Evolutionary conservation across 371 early-diverging fungal species (phyloP).

Genomic region (Mortierella sp.): DNA sequence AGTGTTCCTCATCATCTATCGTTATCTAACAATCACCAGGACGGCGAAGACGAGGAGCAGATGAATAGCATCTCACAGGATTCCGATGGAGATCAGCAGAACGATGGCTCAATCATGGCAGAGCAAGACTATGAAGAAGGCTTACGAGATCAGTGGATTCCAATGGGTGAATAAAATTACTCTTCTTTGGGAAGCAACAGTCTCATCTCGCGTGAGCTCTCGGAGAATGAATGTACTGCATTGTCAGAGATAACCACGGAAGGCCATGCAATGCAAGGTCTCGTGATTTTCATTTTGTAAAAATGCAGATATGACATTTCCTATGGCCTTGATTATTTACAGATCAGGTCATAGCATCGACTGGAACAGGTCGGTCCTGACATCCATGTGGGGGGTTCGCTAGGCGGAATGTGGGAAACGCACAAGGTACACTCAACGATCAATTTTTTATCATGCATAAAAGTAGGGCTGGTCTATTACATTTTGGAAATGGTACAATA

Average conservation of each 20-base stretch:
- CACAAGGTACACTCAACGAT: too few relatives aligned
- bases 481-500: too few relatives aligned
- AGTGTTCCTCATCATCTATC: constrained; percentile 16
- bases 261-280: neutral
- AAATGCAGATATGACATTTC: neutral
- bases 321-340: too few relatives aligned
- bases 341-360: too few relatives aligned
- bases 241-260: neutral
- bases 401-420: too few relatives aligned
- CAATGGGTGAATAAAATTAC: constrained; percentile 52
- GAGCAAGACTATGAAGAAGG: constrained; percentile 52
- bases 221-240: constrained; percentile 2
- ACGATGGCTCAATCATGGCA: constrained; percentile 21
- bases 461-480: too few relatives aligned
- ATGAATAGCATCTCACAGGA: constrained; percentile 21
- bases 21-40: constrained; percentile 6
- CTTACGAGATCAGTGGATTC: constrained; percentile 53
- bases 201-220: constrained; percentile 1
- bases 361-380: too few relatives aligned
- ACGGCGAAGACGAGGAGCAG: constrained; percentile 19
- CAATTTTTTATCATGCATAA: too few relatives aligned
- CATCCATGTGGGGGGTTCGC: too few relatives aligned
- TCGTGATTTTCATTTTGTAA: neutral
- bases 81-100: constrained; percentile 28
- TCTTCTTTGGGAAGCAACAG: constrained; percentile 5